phyloP scores from a whole-genome alignment of 176 grass and related monocot species.

The Calamus simplicifolius region DNA sequence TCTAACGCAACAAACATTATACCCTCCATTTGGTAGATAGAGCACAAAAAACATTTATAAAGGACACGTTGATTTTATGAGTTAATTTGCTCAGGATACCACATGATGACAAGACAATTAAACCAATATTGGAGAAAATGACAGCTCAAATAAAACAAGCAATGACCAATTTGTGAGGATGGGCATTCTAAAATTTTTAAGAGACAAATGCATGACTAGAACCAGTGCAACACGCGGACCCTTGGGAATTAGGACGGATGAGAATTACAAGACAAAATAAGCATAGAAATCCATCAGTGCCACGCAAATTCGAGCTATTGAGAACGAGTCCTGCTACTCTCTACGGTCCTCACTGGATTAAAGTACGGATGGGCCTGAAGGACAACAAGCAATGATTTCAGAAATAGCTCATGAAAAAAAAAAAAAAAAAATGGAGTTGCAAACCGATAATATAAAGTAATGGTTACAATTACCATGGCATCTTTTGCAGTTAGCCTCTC shows the following conservation, averaged over 20 bases:
- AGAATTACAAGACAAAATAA: no score
- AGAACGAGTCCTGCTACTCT: slow-evolving; percentile 24
- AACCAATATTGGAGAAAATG: slow-evolving; percentile 2
- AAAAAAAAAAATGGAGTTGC: neutral
- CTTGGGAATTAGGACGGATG: no score
- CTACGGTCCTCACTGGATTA: slow-evolving; percentile 41
- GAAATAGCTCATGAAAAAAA: neutral
- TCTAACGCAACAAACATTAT: no score
- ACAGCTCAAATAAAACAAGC: neutral
- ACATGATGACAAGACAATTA: no score
- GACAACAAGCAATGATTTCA: neutral
- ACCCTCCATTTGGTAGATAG: no score
- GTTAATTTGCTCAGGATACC: no score
- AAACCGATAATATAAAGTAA: neutral
- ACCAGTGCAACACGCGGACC: no score
- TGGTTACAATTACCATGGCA: slow-evolving; percentile 49
- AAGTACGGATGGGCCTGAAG: slow-evolving; percentile 77
- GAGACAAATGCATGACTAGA: neutral
- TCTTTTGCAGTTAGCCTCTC: slow-evolving; percentile 91
- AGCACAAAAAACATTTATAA: no score
- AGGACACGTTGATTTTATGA: no score
- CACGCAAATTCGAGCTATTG: slow-evolving; percentile 17
- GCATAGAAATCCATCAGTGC: no score
- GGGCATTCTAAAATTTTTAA: neutral
- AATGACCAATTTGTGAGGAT: neutral